These are phyloP conservation scores for Pneumocystis wakefieldiae DNA, from an alignment of 1,139 yeast species.

Conservation along the genomic window DNA sequence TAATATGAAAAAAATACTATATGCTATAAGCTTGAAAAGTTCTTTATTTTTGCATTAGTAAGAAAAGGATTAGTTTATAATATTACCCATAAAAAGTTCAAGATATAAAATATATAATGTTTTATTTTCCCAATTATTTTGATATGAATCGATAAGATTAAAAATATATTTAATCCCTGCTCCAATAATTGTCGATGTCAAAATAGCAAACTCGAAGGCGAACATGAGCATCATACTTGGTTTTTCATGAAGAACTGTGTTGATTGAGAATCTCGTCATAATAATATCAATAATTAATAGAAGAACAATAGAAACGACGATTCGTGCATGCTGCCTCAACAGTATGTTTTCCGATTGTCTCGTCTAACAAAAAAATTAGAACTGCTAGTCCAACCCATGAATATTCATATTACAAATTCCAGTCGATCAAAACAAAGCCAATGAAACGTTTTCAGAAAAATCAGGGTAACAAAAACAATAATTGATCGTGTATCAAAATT, in stretches of 20 bases:
- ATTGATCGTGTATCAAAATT: constrained; percentile 39
- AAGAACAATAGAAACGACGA: constrained; percentile 28
- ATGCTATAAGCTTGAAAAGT: constrained; percentile 27
- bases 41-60: constrained; percentile 15
- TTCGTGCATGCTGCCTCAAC: constrained; percentile 20
- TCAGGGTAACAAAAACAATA: constrained; percentile 26
- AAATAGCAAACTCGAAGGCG: constrained; percentile 63
- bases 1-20: constrained; percentile 38
- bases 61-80: neutral
- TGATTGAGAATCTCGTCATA: neutral
- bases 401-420: constrained; percentile 20
- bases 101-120: constrained; percentile 11
- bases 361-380: neutral
- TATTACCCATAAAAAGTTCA: constrained; percentile 5
- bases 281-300: constrained; percentile 34
- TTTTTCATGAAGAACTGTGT: neutral
- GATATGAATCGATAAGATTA: constrained; percentile 42
- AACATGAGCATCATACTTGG: constrained; percentile 34
- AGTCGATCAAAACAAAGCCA: constrained; percentile 42
- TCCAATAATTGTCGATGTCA: constrained; percentile 42
- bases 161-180: constrained; percentile 37
- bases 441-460: constrained; percentile 56
- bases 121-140: constrained; percentile 28
- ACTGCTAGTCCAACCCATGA: constrained; percentile 13
- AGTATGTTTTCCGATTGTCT: constrained; percentile 17